Base-by-base conservation (phyloP, 352 stramenopile species). In the Phytophthora chlamydospora region DNA sequence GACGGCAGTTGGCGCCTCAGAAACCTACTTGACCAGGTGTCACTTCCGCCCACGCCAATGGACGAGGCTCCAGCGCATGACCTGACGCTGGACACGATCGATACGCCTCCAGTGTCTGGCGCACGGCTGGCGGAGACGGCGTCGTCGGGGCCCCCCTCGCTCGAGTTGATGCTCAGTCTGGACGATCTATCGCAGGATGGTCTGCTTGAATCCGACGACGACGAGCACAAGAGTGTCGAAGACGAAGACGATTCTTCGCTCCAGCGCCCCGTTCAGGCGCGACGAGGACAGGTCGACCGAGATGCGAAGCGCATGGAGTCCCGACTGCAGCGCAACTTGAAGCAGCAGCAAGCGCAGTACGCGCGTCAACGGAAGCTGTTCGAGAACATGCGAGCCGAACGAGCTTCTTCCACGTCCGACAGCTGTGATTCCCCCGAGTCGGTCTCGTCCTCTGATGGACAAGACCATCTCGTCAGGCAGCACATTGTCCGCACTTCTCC, bases 301-400 rank as follows among this genome's bases (percentile, higher is more conserved):
- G 50, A 72, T 33, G 45, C 63, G 33, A 62, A 73, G 35, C 66
- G 66, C 32, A 70, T 91, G 45, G 79, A 91, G 45, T 48, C 52
- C 9, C 75, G 73, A 58, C 64, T 89, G 36, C 75, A 87, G 58
- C 62, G 58, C 19, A 88, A 85, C 31, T 51, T 89, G 2, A 71
- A 74, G 54, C 70, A 85, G 52, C 77, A 89, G 58, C 77, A 88
- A 36, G 74, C 75, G 29, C 78, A 89, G 40, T 88, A 88, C 48
- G 81, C 72, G 10, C 65, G 77, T 9, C 81, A 91, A 42, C 73
- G 80, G 6, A 58, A 75, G 42, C 67, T 91, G 7, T 84, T 90
- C 17, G 78, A 85, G 33, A 75, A 78, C n/a, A 68, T 90, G n/a
- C 66, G 65, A 9, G 58, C 54, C 3, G 66, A 69, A 31, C 39